Percentiles rank a stretch among this genome's conserved stretches.
Evolutionary conservation across 495 filamentous ascomycete species (phyloP).

Genomic region (Aspergillus diversus): DNA sequence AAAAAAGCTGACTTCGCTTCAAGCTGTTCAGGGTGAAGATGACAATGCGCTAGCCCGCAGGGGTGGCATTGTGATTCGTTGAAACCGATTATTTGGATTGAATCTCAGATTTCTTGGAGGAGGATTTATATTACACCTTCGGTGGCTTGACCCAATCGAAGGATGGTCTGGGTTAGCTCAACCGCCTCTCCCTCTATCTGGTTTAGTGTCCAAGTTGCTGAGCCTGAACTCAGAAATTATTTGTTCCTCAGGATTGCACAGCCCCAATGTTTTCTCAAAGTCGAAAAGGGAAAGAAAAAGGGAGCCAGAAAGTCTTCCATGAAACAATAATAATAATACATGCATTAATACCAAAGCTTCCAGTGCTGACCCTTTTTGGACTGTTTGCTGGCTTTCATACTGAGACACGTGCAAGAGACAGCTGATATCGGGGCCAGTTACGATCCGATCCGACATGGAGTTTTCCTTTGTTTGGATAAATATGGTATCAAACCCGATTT

Average conservation of each 20-base stretch:
- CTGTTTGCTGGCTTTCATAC: no score
- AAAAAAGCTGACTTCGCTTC: no score
- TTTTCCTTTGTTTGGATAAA: no score
- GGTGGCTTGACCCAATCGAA: conserved; percentile 1
- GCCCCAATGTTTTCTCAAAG: conserved; percentile 8
- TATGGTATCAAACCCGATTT: no score
- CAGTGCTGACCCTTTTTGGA: no score
- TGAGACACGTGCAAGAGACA: no score
- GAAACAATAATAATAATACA: no score
- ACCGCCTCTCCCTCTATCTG: background rate
- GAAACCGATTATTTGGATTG: background rate
- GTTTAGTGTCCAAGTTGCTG: background rate
- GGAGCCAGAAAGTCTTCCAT: background rate
- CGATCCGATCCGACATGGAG: no score
- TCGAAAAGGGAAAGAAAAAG: conserved; percentile 19
- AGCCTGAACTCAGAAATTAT: conserved; percentile 11
- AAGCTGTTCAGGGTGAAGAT: no score
- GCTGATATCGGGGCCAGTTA: no score
- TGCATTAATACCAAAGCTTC: no score
- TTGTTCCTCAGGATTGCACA: conserved; percentile 15
- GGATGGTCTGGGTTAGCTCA: background rate
- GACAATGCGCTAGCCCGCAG: no score
- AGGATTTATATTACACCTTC: background rate
- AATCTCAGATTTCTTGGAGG: background rate
- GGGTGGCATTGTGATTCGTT: background rate